Conservation (phyloP, 108 stramenopile species). For the Nitzschia sp. region DNA sequence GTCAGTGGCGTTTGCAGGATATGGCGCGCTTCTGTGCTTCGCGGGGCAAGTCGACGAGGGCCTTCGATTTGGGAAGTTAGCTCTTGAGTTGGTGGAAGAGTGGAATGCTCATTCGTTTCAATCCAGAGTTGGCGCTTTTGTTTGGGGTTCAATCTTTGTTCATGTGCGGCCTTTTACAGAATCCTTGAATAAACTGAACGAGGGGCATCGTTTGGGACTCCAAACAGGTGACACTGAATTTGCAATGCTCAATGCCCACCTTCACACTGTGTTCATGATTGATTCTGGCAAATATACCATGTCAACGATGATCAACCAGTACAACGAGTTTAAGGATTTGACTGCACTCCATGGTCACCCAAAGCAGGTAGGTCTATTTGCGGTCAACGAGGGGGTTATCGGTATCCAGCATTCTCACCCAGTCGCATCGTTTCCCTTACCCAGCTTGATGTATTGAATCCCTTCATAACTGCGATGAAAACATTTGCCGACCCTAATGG, state of each 20-base stretch:
- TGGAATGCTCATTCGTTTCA: slow-evolving; percentile 32
- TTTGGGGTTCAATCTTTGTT: slow-evolving; percentile 37
- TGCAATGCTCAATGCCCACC: slow-evolving; percentile 18
- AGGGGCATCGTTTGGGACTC: slow-evolving; percentile 28
- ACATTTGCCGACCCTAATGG: slow-evolving; percentile 6
- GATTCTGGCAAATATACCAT: slow-evolving; percentile 5
- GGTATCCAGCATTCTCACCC: neutral
- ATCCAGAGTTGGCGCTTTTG: slow-evolving; percentile 23
- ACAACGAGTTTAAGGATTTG: slow-evolving; percentile 2
- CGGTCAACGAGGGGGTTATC: too few species aligned
- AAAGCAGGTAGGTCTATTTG: slow-evolving; percentile 5
- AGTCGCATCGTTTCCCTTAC: neutral
- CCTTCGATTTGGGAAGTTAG: slow-evolving; percentile 42
- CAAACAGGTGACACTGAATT: slow-evolving; percentile 39
- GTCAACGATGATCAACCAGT: neutral
- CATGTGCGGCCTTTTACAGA: slow-evolving; percentile 15
- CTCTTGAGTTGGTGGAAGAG: slow-evolving; percentile 33
- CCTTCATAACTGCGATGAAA: neutral
- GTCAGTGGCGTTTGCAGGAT: slow-evolving; percentile 44
- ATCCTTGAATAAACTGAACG: slow-evolving; percentile 21
- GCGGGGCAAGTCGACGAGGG: slow-evolving; percentile 31
- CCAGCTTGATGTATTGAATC: neutral
- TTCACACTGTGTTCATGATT: slow-evolving; percentile 12
- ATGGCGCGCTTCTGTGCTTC: slow-evolving; percentile 41
- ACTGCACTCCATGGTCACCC: slow-evolving; percentile 6